phyloP scores from a whole-genome alignment of 768 basidiomycete genomes.

The Nidula microcarpa region DNA sequence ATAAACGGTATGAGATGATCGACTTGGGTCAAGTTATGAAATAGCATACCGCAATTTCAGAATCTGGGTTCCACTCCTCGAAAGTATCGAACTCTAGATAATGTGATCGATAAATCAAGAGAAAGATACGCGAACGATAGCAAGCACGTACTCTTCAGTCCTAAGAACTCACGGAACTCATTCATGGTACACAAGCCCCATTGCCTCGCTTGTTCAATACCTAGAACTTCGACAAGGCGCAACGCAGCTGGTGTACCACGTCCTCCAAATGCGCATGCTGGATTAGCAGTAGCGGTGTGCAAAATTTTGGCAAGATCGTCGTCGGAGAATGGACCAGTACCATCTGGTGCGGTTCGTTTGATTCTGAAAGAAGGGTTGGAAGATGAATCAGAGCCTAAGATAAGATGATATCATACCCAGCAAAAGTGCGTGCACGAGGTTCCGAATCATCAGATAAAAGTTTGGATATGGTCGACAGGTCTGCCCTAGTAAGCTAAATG shows the following conservation, averaged over 20 bases:
- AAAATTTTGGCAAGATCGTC: slow-evolving; percentile 65
- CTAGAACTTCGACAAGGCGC: slow-evolving; percentile 80
- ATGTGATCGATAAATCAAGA: slow-evolving; percentile 54
- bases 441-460: neutral
- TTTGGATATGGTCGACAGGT: too few relatives aligned
- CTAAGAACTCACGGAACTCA: slow-evolving; percentile 66
- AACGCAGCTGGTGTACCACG: slow-evolving; percentile 73
- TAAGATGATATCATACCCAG: slow-evolving; percentile 36
- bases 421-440: slow-evolving; percentile 48
- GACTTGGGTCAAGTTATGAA: neutral
- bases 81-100: slow-evolving; percentile 67
- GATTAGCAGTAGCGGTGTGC: slow-evolving; percentile 65
- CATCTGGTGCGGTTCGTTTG: slow-evolving; percentile 49
- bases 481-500: too few relatives aligned
- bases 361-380: slow-evolving; percentile 33
- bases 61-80: slow-evolving; percentile 78
- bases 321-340: slow-evolving; percentile 52
- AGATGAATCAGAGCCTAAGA: neutral
- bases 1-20: neutral
- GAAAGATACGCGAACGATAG: neutral
- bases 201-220: slow-evolving; percentile 67
- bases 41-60: slow-evolving; percentile 46
- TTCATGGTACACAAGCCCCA: slow-evolving; percentile 87
- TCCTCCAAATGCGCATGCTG: slow-evolving; percentile 73
- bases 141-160: neutral